phyloP scores from a whole-genome alignment of 441 rosid species.

The Eruca vesicaria region DNA sequence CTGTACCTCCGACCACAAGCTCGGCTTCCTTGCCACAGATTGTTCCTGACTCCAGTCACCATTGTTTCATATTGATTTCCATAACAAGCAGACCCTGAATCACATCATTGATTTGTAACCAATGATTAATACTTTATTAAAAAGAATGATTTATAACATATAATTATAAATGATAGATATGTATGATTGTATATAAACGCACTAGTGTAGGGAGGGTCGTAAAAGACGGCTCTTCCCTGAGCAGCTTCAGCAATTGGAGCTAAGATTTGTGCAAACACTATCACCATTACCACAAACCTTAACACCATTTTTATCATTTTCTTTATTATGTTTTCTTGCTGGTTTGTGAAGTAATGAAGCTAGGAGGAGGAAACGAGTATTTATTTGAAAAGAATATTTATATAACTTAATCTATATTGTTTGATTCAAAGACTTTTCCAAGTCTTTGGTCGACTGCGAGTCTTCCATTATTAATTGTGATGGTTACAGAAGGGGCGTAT shows the following conservation, averaged over 20 bases:
- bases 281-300: conserved; percentile 3
- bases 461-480: conserved; percentile 13
- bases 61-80: conserved; percentile 10
- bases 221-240: conserved; percentile 39
- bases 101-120: background rate
- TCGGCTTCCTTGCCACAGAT: conserved; percentile 7
- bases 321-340: background rate
- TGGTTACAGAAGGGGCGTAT: conserved; percentile 10
- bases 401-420: conserved; percentile 1
- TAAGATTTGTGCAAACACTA: conserved; percentile 24
- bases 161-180: background rate
- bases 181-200: background rate
- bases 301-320: conserved; percentile 7
- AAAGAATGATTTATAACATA: background rate
- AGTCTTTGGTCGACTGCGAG: conserved; percentile 28
- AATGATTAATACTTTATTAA: background rate
- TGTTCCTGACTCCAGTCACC: conserved; percentile 35
- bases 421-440: conserved; percentile 8
- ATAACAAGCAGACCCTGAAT: conserved; percentile 40
- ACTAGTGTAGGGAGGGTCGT: conserved; percentile 40
- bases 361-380: background rate
- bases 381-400: background rate
- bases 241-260: conserved; percentile 31
- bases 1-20: conserved; percentile 45
- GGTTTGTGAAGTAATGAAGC: conserved; percentile 17